Evolutionary conservation across 805 yeast genomes (phyloP).

Genomic region (Sungouiella thailandica): DNA sequence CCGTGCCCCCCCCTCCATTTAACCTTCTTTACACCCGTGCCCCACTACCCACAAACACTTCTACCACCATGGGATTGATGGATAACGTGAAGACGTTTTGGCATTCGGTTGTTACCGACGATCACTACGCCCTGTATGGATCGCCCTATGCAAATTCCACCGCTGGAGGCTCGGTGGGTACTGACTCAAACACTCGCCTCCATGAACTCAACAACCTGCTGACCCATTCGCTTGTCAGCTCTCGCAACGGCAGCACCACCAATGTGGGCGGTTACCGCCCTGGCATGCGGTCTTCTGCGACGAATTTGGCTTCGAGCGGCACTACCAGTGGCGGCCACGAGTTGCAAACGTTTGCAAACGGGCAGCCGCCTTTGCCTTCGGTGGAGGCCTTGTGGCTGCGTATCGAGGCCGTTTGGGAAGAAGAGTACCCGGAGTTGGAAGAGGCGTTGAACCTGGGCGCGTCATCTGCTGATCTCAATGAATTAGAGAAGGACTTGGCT

Average conservation of each 20-base stretch:
- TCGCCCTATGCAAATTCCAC: constrained; percentile 17
- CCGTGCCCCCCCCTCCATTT: too few species aligned
- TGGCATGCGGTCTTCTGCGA: constrained; percentile 39
- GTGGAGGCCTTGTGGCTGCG: constrained; percentile 41
- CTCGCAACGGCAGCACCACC: constrained; percentile 13
- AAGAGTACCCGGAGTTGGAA: constrained; percentile 42
- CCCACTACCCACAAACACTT: too few species aligned
- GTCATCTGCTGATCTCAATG: constrained; percentile 42
- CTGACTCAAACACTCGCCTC: constrained; percentile 26
- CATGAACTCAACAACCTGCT: constrained; percentile 33
- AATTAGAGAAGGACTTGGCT: constrained; percentile 41
- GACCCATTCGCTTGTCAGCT: constrained; percentile 23
- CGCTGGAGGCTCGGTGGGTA: constrained; percentile 14
- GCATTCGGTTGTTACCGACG: constrained; percentile 53
- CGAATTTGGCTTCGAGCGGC: constrained; percentile 33
- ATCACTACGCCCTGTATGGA: constrained; percentile 55
- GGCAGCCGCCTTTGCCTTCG: constrained; percentile 20
- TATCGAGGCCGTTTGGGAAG: constrained; percentile 39
- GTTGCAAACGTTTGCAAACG: constrained; percentile 33
- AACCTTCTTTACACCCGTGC: too few species aligned
- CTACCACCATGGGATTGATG: constrained; percentile 29
- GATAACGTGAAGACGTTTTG: constrained; percentile 35
- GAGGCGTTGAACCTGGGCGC: constrained; percentile 41
- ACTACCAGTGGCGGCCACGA: too few species aligned
- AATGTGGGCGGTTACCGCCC: constrained; percentile 34